Percentiles rank a stretch among this genome's conserved stretches.
Conservation (phyloP, 2,329 filamentous ascomycete species). For the Blastomyces parvus region DNA sequence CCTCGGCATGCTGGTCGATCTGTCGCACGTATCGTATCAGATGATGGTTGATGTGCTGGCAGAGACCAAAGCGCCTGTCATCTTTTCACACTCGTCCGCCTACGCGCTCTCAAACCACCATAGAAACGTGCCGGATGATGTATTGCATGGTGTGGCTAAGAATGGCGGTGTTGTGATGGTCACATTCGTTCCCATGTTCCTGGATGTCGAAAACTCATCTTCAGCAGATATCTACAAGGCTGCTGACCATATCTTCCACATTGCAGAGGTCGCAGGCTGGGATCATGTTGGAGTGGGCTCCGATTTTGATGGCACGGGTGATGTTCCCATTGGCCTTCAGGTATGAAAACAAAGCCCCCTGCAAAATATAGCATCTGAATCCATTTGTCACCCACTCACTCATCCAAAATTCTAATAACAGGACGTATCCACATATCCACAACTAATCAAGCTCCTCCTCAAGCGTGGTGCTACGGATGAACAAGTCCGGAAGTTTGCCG, state of each 20-base stretch:
- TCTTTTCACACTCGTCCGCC: slow-evolving; percentile 20
- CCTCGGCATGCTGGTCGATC: slow-evolving; percentile 23
- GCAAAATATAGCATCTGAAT: too few relatives aligned
- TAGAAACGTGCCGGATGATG: slow-evolving; percentile 36
- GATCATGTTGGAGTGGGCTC: slow-evolving; percentile 29
- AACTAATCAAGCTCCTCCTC: too few relatives aligned
- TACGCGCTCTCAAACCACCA: slow-evolving; percentile 23
- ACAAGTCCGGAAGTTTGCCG: slow-evolving; percentile 29
- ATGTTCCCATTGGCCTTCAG: slow-evolving; percentile 20
- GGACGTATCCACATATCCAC: slow-evolving; percentile 18
- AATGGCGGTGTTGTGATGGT: slow-evolving; percentile 37
- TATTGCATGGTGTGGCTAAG: slow-evolving; percentile 27
- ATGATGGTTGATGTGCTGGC: slow-evolving; percentile 20
- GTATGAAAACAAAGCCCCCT: slow-evolving; percentile 7
- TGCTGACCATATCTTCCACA: slow-evolving; percentile 31
- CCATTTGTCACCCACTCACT: neutral
- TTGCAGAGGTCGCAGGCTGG: slow-evolving; percentile 25
- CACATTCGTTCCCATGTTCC: slow-evolving; percentile 29
- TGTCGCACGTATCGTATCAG: slow-evolving; percentile 21
- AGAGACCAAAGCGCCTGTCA: slow-evolving; percentile 20
- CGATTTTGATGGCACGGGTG: slow-evolving; percentile 27
- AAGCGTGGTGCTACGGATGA: slow-evolving; percentile 25
- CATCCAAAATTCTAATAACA: neutral
- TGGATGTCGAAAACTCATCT: slow-evolving; percentile 22
- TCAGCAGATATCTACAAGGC: slow-evolving; percentile 28